A percentile compares a stretch with the other conserved stretches of the same genome.
These are phyloP conservation scores for Volvox africanus DNA, from an alignment of 139 green algal genomes.

Conservation along the genomic window DNA sequence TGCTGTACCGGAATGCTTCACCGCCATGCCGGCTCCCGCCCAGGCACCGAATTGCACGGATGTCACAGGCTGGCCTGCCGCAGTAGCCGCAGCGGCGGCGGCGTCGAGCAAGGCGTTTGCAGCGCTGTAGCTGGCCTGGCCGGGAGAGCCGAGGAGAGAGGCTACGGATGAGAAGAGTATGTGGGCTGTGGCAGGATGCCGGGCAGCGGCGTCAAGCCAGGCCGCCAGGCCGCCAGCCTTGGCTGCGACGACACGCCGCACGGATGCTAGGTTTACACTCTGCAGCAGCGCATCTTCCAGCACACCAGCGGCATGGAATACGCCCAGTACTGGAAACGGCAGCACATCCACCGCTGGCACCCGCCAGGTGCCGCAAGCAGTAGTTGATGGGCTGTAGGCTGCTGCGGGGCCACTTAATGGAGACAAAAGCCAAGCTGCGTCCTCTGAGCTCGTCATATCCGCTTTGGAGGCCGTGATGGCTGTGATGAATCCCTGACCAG, in stretches of 20 bases:
- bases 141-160: slow-evolving; percentile 82
- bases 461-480: slow-evolving; percentile 52
- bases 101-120: slow-evolving; percentile 84
- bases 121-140: slow-evolving; percentile 85
- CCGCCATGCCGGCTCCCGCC: slow-evolving; percentile 46
- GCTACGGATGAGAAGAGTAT: slow-evolving; percentile 89
- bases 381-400: neutral
- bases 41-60: slow-evolving; percentile 52
- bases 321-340: slow-evolving; percentile 44
- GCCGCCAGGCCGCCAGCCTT: slow-evolving; percentile 59
- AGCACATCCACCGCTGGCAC: neutral
- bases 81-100: neutral
- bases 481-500: neutral
- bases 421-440: slow-evolving; percentile 26
- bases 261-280: neutral
- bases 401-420: neutral
- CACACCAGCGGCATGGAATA: slow-evolving; percentile 66
- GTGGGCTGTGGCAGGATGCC: slow-evolving; percentile 34
- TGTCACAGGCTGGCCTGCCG: slow-evolving; percentile 35
- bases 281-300: slow-evolving; percentile 60
- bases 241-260: slow-evolving; percentile 61
- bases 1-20: slow-evolving; percentile 18
- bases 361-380: no score
- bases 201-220: neutral
- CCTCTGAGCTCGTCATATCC: slow-evolving; percentile 43